Percentiles rank a stretch among this genome's conserved stretches.
Conservation (phyloP, 768 basidiomycete genomes). For the Ramaria sp. region DNA sequence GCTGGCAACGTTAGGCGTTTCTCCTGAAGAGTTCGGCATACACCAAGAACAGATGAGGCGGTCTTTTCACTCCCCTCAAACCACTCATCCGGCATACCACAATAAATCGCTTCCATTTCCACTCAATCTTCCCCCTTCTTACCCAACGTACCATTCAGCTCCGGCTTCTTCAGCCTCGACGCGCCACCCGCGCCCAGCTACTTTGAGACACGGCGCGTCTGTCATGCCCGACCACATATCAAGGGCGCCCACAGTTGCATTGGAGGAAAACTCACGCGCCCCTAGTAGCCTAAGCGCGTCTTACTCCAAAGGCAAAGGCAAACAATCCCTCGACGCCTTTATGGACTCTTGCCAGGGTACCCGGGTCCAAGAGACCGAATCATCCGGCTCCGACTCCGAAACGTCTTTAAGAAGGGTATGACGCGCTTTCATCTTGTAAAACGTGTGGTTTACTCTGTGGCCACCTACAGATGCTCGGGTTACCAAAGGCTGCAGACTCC, state of each 20-base stretch:
- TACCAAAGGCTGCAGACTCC: neutral
- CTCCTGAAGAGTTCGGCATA: neutral
- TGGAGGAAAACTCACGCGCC: neutral
- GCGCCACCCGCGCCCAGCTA: neutral
- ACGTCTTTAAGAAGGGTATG: constrained; percentile 1
- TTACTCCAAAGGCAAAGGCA: neutral
- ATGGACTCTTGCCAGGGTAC: constrained; percentile 4
- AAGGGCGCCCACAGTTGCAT: neutral
- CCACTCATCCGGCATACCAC: neutral
- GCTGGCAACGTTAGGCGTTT: neutral
- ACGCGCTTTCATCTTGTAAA: neutral
- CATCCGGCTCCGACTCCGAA: constrained; percentile 7
- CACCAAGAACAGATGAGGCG: neutral
- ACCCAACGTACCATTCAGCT: constrained; percentile 7
- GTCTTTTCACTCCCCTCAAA: neutral
- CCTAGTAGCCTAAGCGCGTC: neutral
- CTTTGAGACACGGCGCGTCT: constrained; percentile 3
- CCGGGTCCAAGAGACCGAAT: neutral
- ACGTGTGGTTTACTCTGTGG: neutral
- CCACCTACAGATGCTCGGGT: neutral
- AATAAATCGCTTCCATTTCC: constrained; percentile 10
- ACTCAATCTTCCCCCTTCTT: constrained; percentile 8
- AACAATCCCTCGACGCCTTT: constrained; percentile 8
- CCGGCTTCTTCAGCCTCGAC: constrained; percentile 1
- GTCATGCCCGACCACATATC: neutral